These are phyloP conservation scores for Calonectria pteridis DNA, from an alignment of 2,329 filamentous ascomycete genomes.

Conservation along the genomic window DNA sequence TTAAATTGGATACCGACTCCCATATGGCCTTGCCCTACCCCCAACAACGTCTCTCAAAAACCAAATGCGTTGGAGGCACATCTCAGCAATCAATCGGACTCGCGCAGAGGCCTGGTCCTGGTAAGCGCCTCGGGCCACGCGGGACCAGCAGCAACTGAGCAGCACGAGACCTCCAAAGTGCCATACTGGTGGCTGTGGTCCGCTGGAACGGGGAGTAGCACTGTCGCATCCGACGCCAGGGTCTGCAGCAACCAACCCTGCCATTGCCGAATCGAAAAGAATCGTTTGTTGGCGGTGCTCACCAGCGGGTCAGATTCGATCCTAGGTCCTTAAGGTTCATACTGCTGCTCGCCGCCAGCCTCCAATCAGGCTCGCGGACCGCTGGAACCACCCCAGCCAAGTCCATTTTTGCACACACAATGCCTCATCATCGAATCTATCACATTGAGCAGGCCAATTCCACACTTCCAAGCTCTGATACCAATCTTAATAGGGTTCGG, in stretches of 20 bases:
- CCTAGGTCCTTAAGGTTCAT: slow-evolving; percentile 4
- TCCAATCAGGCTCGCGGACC: slow-evolving; percentile 1
- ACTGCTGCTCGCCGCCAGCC: slow-evolving; percentile 1
- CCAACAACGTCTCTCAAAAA: neutral
- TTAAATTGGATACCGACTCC: neutral
- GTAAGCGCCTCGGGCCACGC: neutral
- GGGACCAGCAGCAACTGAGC: slow-evolving; percentile 3
- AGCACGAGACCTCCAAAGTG: slow-evolving; percentile 27
- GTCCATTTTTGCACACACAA: neutral
- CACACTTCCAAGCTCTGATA: neutral
- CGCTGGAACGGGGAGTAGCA: slow-evolving; percentile 23
- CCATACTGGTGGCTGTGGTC: slow-evolving; percentile 24
- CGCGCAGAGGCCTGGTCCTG: neutral
- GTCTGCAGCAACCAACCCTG: slow-evolving; percentile 19
- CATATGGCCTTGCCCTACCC: neutral
- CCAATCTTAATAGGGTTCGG: neutral
- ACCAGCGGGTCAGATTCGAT: slow-evolving; percentile 11
- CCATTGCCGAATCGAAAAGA: slow-evolving; percentile 22
- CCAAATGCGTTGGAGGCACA: neutral
- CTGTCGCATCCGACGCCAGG: slow-evolving; percentile 14
- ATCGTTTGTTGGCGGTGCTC: neutral
- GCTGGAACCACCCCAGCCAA: neutral
- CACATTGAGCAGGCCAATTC: neutral
- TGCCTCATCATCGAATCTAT: neutral
- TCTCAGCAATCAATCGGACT: neutral